Evolutionary conservation across 1,284 basidiomycete genomes (phyloP).

Genomic region (Boletus smithii): DNA sequence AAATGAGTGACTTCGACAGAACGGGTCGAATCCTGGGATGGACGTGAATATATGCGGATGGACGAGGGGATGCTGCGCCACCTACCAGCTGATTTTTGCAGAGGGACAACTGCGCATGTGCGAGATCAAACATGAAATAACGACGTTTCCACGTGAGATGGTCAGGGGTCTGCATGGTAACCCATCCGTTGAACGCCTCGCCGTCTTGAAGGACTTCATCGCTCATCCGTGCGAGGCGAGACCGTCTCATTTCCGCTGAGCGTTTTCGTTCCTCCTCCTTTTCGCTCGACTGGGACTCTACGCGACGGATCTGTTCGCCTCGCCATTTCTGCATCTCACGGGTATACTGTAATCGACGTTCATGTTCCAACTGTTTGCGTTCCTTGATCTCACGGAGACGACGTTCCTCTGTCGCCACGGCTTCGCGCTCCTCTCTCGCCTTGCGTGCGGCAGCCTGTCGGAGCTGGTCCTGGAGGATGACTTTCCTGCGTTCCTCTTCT

Average conservation of each 20-base stretch:
- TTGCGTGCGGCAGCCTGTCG: conserved; percentile 46
- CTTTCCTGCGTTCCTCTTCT: conserved; percentile 47
- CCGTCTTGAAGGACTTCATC: conserved; percentile 42
- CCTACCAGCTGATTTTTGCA: conserved; percentile 56
- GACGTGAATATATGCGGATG: conserved; percentile 6
- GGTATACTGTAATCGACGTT: conserved; percentile 52
- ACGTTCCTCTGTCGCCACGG: conserved; percentile 51
- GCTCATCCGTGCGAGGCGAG: conserved; percentile 44
- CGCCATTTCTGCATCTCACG: conserved; percentile 55
- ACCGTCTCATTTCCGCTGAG: conserved; percentile 44
- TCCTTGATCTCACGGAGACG: conserved; percentile 45
- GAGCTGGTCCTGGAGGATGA: conserved; percentile 49
- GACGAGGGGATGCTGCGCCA: not conserved
- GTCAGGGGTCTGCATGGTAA: conserved; percentile 59
- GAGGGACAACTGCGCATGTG: conserved; percentile 43
- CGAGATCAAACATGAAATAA: conserved; percentile 56
- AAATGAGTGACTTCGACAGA: conserved; percentile 50
- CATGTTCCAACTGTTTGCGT: conserved; percentile 47
- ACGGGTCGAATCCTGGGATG: conserved; percentile 44
- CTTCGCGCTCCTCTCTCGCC: conserved; percentile 44
- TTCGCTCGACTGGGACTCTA: conserved; percentile 44
- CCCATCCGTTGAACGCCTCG: conserved; percentile 55
- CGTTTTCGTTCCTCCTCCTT: conserved; percentile 44
- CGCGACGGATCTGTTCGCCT: conserved; percentile 46
- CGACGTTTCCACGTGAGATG: conserved; percentile 63